Base-by-base conservation (phyloP, 23 red algal genomes). In the Chondrus crispus region DNA sequence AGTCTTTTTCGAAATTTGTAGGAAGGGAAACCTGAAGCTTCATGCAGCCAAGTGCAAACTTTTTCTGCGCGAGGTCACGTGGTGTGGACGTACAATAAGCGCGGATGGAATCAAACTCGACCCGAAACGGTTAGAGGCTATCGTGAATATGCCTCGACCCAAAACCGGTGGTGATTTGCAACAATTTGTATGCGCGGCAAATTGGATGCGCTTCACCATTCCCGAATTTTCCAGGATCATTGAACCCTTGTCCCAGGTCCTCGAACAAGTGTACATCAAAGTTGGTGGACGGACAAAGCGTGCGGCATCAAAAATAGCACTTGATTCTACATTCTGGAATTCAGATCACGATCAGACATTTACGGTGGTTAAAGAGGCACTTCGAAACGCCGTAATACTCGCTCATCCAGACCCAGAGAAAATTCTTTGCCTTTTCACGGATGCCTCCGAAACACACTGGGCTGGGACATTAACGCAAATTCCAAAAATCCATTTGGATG, bases 191-290 rank as follows among this genome's bases (percentile, higher is more conserved):
- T 83, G 78, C 40, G 40, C 78, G n/a, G 2, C 2, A 8, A 54
- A 83, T 24, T 83, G 78, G 78, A 83, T 83, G 78, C 50, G 78
- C 9, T n/a, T 16, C 22, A 26, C 46, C 48, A 83, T 83, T 16
- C 46, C 78, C 18, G 52, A 54, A 60, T 83, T 35, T 16, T 60
- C 78, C 0, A 83, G 9, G 7, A 58, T 70, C 33, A 44, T 48
- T 8, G 20, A 28, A 29, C 60, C 82, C 35, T 42, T 86, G 42
- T 28, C 37, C 13, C 36, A 68, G 20, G 41, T 86, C 29, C 33
- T 86, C 10, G 82, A 86, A 45, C 26, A 13, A 9, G 82, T 86
- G 6, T 72, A 86, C 62, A 36, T 40, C 9, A 19, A n/a, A 46
- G 58, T 58, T 11, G 82, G 82, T 2, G 7, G 78, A n/a, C 78